phyloP scores from a whole-genome alignment of 2,329 filamentous ascomycete genomes.

The Rhexocercosporidium sp. region DNA sequence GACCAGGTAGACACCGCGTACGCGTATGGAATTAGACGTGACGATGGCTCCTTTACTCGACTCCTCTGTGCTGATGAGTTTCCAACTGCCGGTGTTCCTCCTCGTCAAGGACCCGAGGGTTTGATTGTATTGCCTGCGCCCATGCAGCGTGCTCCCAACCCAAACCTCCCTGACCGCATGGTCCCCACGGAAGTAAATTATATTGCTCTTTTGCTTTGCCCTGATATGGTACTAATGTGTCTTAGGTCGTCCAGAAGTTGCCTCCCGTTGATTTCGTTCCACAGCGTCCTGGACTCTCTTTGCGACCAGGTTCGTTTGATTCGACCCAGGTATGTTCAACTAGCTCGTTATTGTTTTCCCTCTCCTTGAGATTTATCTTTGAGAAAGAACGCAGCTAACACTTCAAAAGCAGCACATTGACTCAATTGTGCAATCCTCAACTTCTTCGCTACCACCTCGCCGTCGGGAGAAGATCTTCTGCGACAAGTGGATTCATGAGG shows the following conservation, averaged over 20 bases:
- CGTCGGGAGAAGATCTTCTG: constrained; percentile 72
- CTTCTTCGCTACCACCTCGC: background rate
- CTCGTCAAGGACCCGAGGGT: constrained; percentile 36
- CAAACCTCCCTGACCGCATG: constrained; percentile 22
- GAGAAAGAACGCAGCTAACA: background rate
- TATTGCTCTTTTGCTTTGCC: background rate
- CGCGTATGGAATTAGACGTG: constrained; percentile 59
- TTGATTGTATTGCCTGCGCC: constrained; percentile 40
- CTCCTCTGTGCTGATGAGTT: constrained; percentile 62
- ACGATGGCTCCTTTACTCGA: constrained; percentile 58
- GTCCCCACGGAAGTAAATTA: constrained; percentile 32
- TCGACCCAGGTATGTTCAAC: constrained; percentile 10
- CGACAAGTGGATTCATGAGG: constrained; percentile 87
- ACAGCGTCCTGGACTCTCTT: background rate
- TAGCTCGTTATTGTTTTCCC: background rate
- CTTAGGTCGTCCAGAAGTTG: constrained; percentile 24
- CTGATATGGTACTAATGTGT: constrained; percentile 6
- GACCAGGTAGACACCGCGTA: constrained; percentile 42
- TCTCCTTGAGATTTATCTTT: background rate
- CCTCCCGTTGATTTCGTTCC: background rate
- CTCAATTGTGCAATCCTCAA: constrained; percentile 25
- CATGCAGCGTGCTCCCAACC: constrained; percentile 25
- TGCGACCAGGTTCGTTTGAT: background rate
- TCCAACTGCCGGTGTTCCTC: constrained; percentile 47
- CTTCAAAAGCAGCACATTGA: constrained; percentile 29